Evolutionary conservation across 768 basidiomycete species (phyloP), one percentile per base, ranked within the genome.

Genomic region (Inosperma sp.): DNA sequence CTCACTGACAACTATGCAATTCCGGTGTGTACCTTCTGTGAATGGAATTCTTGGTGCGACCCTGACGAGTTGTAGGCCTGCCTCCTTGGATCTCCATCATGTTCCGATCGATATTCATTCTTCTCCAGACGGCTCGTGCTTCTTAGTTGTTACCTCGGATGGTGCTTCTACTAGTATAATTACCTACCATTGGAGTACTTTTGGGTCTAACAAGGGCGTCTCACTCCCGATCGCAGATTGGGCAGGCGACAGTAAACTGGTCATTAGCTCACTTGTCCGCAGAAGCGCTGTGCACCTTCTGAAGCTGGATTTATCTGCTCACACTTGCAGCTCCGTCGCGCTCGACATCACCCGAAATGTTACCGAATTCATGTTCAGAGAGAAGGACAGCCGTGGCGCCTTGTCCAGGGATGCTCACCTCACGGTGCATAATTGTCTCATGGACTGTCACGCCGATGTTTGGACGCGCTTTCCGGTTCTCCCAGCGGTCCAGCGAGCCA

Each of bases 401-500:
- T 47, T 59, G 22, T 54, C 30, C 21, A 54, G 61, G 7, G 48
- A 45, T 26, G 43, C 47, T n/a, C 48, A 39, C 14, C 21, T 45
- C 5, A 71, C 70, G 2, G 56, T 61, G 6, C 72, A 81, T 52
- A 84, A 81, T 47, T 73, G 66, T 36, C 64, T 83, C 9, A 64
- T 83, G 14, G 77, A 80, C 54, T 81, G 79, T 48, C 73, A 79
- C 45, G 61, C 71, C 0, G 79, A 81, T 12, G 76, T 81, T 17
- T 83, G 81, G 81, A 79, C 72, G 4, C 74, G 81, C 8, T 83
- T 81, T 58, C 81, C 81, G 0, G 81, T 83, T 3, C 54, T 78
- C 2, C 68, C 81, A 2, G 79, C 81, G 0, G 69, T 83, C 14
- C 68, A 71, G 29, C 71, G 77, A 7, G 68, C 72, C 25, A 76